Evolutionary conservation across 2,329 filamentous ascomycete genomes (phyloP), one percentile per base, ranked within the genome.

Genomic region (Macrophomina tecta): DNA sequence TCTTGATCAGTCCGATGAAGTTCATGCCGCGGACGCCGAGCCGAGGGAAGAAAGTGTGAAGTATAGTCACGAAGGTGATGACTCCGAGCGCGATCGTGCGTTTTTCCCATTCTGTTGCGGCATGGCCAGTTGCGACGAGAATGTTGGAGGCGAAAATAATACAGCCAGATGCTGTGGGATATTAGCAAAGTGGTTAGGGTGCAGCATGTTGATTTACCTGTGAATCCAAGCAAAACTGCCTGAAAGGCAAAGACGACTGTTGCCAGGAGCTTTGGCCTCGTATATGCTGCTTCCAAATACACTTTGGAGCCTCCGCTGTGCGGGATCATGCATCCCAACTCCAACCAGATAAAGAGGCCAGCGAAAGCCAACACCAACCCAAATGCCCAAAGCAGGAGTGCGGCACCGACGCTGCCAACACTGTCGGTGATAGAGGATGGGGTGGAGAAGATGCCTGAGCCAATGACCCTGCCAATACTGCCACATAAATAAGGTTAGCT

Each of bases 401-500:
- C 84, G 2, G 91, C 77, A 0, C 89, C 89, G 0, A 89, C 82
- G 65, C 89, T 92, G 1, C 90, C 90, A 1, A 88, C 87, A 0
- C 87, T 85, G 45, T 86, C 84, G 3, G 91, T 82, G 60, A 93
- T 90, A 4, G 88, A 84, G 0, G 87, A 89, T 0, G 89, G 90
- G 0, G 89, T 91, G 0, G 90, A 89, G 72, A 92, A 92, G 69
- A 92, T 91, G 32, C 89, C 90, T 71, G 85, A 89, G 12, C 89
- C 89, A 36, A 91, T 88, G 5, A 91, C 88, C 12, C 89, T 84
- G 7, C 64, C 64, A 30, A 66, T 66, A 9, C 64, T 66, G 30
- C 45, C 7, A 11, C 45, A 1, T 1, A 30, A 30, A n/a, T 18
- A 9, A 18, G 11, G 45, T 66, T 36, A 61, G 53, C 34, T 30